Conservation (phyloP, 345 rosid genomes). For the Abelmoschus esculentus region DNA sequence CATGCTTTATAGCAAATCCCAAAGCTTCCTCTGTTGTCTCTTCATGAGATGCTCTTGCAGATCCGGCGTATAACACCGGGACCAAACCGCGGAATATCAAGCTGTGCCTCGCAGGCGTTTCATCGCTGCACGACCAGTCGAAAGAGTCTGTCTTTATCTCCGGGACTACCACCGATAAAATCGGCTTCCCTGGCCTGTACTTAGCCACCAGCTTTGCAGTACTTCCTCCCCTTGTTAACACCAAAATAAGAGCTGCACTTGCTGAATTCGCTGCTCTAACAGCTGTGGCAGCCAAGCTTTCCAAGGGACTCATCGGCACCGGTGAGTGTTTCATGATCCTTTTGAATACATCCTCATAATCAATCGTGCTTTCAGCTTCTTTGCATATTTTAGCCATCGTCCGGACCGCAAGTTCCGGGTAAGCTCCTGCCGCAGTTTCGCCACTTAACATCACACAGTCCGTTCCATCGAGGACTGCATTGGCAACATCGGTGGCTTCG, state of each 20-base stretch:
- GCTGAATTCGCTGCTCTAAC: constrained; percentile 89
- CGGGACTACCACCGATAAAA: constrained; percentile 79
- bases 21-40: constrained; percentile 93
- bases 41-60: constrained; percentile 78
- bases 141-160: constrained; percentile 78
- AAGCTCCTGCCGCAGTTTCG: constrained; percentile 97
- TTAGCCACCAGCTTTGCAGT: constrained; percentile 94
- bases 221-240: constrained; percentile 89
- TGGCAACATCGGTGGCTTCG: constrained; percentile 96
- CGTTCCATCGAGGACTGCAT: constrained; percentile 86
- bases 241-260: constrained; percentile 71
- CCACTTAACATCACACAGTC: constrained; percentile 99
- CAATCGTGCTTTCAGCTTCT: constrained; percentile 90
- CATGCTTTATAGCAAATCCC: constrained; percentile 65
- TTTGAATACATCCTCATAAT: constrained; percentile 77
- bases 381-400: constrained; percentile 92
- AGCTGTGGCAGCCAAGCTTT: constrained; percentile 86
- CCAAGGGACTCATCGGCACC: constrained; percentile 92
- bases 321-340: constrained; percentile 79
- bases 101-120: constrained; percentile 90
- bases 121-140: constrained; percentile 92
- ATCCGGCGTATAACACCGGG: constrained; percentile 76
- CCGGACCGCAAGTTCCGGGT: constrained; percentile 79
- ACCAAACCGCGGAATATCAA: constrained; percentile 81
- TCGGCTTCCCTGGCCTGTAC: constrained; percentile 90